A percentile compares a stretch with the other conserved stretches of the same genome.
phyloP scores from a whole-genome alignment of 257 asterid species.

The Petunia secreta region DNA sequence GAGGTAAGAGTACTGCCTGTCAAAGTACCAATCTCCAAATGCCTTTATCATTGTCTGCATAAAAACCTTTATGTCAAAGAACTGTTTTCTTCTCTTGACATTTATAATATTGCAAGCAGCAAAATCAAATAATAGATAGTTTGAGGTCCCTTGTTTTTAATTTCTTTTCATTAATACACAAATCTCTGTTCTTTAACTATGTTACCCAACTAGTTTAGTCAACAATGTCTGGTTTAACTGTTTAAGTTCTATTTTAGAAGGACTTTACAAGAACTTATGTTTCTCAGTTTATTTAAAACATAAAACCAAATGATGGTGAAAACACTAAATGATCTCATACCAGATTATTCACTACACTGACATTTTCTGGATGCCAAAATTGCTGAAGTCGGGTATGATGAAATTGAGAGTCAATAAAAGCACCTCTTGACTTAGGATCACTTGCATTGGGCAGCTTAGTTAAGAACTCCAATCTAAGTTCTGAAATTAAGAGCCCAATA shows the following conservation, averaged over 20 bases:
- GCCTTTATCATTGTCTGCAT: slow-evolving; percentile 11
- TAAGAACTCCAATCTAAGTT: background rate
- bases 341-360: background rate
- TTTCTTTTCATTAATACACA: too few species aligned
- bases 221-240: too few species aligned
- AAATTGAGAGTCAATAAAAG: slow-evolving; percentile 13
- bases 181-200: too few species aligned
- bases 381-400: background rate
- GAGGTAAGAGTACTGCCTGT: background rate
- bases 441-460: background rate
- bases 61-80: background rate
- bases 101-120: too few species aligned
- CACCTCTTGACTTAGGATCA: slow-evolving; percentile 1
- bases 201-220: too few species aligned
- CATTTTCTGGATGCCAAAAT: background rate
- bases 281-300: background rate
- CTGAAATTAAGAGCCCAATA: background rate
- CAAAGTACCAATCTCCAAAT: slow-evolving; percentile 14
- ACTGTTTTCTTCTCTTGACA: too few species aligned
- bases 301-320: background rate
- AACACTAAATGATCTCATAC: background rate
- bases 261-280: too few species aligned
- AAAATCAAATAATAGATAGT: too few species aligned
- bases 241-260: too few species aligned
- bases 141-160: too few species aligned